Evolutionary conservation across 1,284 basidiomycete genomes (phyloP).

Genomic region (Pyrrhoderma noxium): DNA sequence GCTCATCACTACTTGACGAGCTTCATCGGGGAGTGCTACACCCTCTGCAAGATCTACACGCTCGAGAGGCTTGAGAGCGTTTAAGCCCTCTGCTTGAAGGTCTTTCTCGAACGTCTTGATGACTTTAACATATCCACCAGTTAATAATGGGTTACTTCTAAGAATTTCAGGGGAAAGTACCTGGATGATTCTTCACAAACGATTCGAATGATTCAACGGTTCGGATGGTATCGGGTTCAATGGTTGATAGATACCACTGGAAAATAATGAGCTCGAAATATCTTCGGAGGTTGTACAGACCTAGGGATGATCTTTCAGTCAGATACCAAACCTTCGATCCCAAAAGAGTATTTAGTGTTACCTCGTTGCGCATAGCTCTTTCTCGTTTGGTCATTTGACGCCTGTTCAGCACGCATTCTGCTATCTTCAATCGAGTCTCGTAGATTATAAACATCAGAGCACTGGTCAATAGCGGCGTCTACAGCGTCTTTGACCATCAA

Average conservation of each 20-base stretch:
- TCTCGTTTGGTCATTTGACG: constrained; percentile 65
- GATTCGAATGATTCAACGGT: constrained; percentile 74
- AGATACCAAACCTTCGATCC: constrained; percentile 4
- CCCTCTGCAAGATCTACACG: constrained; percentile 66
- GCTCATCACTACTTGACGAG: constrained; percentile 76
- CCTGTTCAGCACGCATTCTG: constrained; percentile 67
- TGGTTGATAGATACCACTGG: constrained; percentile 89
- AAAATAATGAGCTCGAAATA: constrained; percentile 94
- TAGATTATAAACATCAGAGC: constrained; percentile 77
- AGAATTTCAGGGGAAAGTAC: constrained; percentile 31
- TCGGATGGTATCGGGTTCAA: constrained; percentile 72
- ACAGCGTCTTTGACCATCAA: constrained; percentile 83
- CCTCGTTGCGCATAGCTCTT: constrained; percentile 65
- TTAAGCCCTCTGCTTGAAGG: constrained; percentile 69
- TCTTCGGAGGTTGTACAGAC: constrained; percentile 72
- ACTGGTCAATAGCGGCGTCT: constrained; percentile 88
- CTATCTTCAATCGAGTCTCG: constrained; percentile 87
- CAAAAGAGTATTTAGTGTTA: constrained; percentile 24
- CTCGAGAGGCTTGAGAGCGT: constrained; percentile 82
- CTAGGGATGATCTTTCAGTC: constrained; percentile 31
- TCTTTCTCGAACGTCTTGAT: constrained; percentile 96
- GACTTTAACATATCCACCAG: constrained; percentile 37
- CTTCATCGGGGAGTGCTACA: constrained; percentile 85
- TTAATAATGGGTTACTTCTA: background rate
- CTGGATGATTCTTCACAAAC: constrained; percentile 77